Evolutionary conservation across 805 yeast genomes (phyloP), one percentile per base, ranked within the genome.

Genomic region (Schwanniomyces vanrijiae): DNA sequence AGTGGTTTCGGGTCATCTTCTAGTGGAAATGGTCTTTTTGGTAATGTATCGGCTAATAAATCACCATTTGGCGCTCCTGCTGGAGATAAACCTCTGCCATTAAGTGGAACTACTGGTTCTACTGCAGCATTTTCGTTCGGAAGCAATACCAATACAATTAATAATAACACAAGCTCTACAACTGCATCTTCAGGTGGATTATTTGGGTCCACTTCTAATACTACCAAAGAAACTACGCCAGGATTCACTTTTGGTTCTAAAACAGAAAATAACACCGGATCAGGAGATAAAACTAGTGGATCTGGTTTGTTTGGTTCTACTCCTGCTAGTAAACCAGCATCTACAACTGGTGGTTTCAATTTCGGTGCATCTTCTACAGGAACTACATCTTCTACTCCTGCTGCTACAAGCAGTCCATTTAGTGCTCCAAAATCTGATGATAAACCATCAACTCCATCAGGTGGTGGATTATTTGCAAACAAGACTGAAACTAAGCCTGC

Each of bases 21-120:
- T 20, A 16, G 11, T 16, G 22, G 53, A 35, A n/a, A 52, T 33
- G 62, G 64, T 10, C 60, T 65, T 1, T 50, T 67, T 35, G 41
- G 50, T 6, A 39, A 22, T 24, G 21, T 22, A 26, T 13, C 20
- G 7, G 35, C 35, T 8, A 31, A 16, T 31, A 14, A 31, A 18
- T 16, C 35, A 20, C 19, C 28, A 37, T 37, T 37, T 20, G 40
- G 40, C 19, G 26, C 20, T 20, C 10, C 40, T 9, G 6, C 14
- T 37, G 40, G 28, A 7, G 37, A 37, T 31, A 31, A 31, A 16
- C 20, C 35, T 31, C 35, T 31, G 35, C 20, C 20, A 16, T 31
- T 31, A 31, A 20, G 35, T 7, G 35, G 35, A 14, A 7, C 20
- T 37, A 11, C 39, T 18, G 25, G 25, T 2, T 11, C 39, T 20